Conservation (phyloP, 768 basidiomycete genomes). For the Lactarius hengduanensis region DNA sequence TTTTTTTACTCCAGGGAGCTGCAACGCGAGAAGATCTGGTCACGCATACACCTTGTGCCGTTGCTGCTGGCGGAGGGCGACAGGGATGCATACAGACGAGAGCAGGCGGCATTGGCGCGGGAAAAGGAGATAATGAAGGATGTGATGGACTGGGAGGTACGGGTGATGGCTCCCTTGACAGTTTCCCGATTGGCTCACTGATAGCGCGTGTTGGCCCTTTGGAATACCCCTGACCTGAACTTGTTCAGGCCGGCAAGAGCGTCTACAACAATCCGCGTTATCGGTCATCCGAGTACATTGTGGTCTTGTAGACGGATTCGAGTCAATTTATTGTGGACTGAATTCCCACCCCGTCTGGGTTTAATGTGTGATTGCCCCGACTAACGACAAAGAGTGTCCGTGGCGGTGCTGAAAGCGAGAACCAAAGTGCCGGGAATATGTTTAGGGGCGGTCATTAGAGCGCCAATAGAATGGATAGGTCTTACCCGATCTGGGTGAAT, state of each 20-base stretch:
- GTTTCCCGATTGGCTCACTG: conserved; percentile 31
- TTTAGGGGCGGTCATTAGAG: conserved; percentile 28
- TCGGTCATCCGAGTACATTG: conserved; percentile 54
- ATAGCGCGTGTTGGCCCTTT: conserved; percentile 26
- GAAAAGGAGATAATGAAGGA: conserved; percentile 95
- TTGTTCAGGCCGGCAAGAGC: conserved; percentile 72
- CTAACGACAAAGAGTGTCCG: not conserved
- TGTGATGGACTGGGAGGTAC: conserved; percentile 90
- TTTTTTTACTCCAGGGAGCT: conserved; percentile 65
- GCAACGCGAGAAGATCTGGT: conserved; percentile 91
- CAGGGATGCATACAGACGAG: conserved; percentile 80
- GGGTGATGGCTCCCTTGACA: conserved; percentile 40
- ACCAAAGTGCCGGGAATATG: conserved; percentile 20
- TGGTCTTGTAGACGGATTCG: conserved; percentile 48
- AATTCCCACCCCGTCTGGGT: not conserved
- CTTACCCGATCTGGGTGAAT: conserved; percentile 9
- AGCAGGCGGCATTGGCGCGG: conserved; percentile 70
- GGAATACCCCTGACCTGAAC: conserved; percentile 25
- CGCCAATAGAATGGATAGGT: not conserved
- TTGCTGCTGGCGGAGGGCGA: conserved; percentile 91
- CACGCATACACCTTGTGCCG: conserved; percentile 91
- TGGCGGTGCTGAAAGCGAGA: conserved; percentile 15
- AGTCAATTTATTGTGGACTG: conserved; percentile 1
- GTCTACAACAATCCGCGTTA: conserved; percentile 82
- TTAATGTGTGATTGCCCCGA: not conserved